Evolutionary conservation across 2,329 filamentous ascomycete genomes (phyloP), one percentile per base, ranked within the genome.

Genomic region (Fusarium sp.): DNA sequence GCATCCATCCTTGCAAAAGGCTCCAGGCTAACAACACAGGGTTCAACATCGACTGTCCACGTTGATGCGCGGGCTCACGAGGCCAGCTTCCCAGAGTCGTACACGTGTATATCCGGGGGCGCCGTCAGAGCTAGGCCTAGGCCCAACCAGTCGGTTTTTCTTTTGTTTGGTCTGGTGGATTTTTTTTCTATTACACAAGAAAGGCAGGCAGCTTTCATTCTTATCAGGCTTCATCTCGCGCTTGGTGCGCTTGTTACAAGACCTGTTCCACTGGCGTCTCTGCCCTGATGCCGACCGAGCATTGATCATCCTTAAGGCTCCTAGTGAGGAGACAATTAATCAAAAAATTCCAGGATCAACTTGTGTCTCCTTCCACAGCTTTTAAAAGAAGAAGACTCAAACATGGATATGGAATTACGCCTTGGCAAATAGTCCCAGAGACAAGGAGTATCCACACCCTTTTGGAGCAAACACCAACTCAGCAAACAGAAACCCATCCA

Each of bases 101-200:
- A 72, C 65, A 75, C 72, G 72, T 70, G 72, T 59, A 70, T 37
- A 30, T 54, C 72, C 59, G 72, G 64, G 32, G 18, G 43, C 72
- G 34, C 72, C 39, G 54, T 64, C 54, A 35, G 59, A 70, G 13
- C 34, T 43, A 69, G 11, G 39, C 32, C 37, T 37, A 59, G 64
- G n/a, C 71, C 58, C 32, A 35, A 59, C 37, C 41, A 39, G 32
- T 56, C n/a, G 8, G 35, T 52, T 52, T n/a, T 52, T 30, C 48
- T 56, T 54, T 35, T 35, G 23, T 16, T 59, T 34, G 13, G 27
- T 39, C 60, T 39, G 20, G 37, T 27, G 27, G 48, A 20, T 39
- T 45, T 18, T 16, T 52, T 52, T 52, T n/a, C n/a, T 16, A 20
- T 34, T 34, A 30, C 35, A 43, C 23, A 23, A 63, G 20, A 10